Evolutionary conservation across 495 filamentous ascomycete species (phyloP).

Genomic region (Podospora pseudopauciseta): DNA sequence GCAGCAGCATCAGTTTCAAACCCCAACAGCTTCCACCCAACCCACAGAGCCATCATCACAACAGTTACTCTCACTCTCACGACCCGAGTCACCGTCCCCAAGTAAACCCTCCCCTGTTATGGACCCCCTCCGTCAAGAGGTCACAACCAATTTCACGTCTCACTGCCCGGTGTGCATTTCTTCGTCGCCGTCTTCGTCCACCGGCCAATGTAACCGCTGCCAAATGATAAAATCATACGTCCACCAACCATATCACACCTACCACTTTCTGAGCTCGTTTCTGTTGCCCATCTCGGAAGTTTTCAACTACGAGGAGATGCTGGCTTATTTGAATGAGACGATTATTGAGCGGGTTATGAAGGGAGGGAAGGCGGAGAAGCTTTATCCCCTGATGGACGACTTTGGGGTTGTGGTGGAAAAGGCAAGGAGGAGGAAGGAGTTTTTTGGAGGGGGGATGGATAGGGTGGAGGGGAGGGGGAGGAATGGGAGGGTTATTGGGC

Average conservation of each 20-base stretch:
- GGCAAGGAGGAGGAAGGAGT: conserved; percentile 5
- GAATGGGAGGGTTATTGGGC: neutral
- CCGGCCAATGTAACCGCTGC: conserved; percentile 2
- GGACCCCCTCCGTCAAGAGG: neutral
- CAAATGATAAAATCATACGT: neutral
- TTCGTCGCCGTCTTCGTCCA: neutral
- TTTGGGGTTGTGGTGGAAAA: conserved; percentile 6
- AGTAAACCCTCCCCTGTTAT: neutral
- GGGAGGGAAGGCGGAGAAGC: neutral
- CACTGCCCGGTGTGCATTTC: neutral
- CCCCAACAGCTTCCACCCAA: neutral
- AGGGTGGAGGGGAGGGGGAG: neutral
- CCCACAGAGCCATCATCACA: neutral
- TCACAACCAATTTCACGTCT: conserved; percentile 1
- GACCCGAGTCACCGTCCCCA: neutral
- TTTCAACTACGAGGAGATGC: conserved; percentile 11
- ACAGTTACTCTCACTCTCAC: neutral
- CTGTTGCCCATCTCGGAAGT: conserved; percentile 8
- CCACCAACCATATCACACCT: neutral
- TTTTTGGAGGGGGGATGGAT: neutral
- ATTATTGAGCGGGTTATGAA: neutral
- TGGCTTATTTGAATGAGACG: conserved; percentile 10
- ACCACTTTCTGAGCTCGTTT: neutral
- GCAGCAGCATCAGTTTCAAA: neutral
- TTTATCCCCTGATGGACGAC: conserved; percentile 9